These are phyloP conservation scores for Quercus cerris DNA, from an alignment of 306 rosid species.

Conservation along the genomic window DNA sequence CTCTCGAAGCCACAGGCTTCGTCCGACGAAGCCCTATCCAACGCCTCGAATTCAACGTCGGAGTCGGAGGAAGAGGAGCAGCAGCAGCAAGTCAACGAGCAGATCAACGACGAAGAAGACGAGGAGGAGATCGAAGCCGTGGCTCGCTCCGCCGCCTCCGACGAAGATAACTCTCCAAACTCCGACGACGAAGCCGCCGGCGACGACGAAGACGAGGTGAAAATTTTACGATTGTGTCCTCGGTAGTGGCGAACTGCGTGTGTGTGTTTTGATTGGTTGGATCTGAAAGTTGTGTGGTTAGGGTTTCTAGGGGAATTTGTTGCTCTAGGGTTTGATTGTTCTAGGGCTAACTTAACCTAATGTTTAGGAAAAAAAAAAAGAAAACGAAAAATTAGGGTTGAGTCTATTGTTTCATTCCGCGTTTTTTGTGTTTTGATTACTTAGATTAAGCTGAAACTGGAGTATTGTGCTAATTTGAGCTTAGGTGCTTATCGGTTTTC, in stretches of 20 bases:
- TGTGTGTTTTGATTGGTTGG: constrained; percentile 15
- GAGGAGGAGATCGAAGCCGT: constrained; percentile 91
- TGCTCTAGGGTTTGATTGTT: constrained; percentile 25
- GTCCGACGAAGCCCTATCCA: constrained; percentile 71
- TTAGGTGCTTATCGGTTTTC: background rate
- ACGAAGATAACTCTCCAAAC: constrained; percentile 36
- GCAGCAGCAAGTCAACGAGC: constrained; percentile 52
- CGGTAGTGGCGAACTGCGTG: background rate
- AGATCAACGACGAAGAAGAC: constrained; percentile 77
- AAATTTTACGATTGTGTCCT: background rate
- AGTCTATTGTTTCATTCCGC: background rate
- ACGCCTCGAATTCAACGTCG: constrained; percentile 41
- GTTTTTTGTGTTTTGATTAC: background rate
- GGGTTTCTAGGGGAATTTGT: background rate
- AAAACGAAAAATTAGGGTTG: background rate
- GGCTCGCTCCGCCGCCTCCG: constrained; percentile 78
- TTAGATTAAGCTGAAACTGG: background rate
- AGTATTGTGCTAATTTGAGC: background rate
- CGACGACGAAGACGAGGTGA: constrained; percentile 63
- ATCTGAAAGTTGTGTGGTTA: constrained; percentile 4
- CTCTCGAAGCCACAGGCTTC: constrained; percentile 52
- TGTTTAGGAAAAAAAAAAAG: background rate
- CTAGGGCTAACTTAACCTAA: background rate
- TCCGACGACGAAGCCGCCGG: constrained; percentile 38
- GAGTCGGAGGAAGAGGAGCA: constrained; percentile 40